These are phyloP conservation scores for Aspergillus oerlinghausenensis DNA, from an alignment of 2,329 filamentous ascomycete species.

Conservation along the genomic window DNA sequence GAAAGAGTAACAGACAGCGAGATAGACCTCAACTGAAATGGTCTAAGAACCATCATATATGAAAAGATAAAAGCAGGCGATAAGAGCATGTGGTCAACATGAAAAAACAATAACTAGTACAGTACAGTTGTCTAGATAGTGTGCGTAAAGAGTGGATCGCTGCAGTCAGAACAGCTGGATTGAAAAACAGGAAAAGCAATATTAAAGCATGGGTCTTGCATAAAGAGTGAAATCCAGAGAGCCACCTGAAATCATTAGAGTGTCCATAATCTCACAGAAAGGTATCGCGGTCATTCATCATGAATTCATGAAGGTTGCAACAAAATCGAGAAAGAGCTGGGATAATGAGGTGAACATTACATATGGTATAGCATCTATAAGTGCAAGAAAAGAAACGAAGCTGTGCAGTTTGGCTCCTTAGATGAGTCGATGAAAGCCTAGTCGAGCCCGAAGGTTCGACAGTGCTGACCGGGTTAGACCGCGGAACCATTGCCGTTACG, in stretches of 20 bases:
- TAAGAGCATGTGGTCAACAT: neutral
- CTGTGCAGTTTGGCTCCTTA: neutral
- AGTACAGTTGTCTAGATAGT: neutral
- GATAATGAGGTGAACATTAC: neutral
- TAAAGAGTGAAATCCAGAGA: neutral
- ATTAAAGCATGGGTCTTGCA: neutral
- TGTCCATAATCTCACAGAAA: neutral
- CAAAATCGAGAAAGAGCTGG: neutral
- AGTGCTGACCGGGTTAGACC: neutral
- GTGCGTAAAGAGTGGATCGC: neutral
- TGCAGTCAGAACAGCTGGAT: neutral
- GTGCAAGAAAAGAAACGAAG: neutral
- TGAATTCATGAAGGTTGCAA: neutral
- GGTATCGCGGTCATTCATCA: slow-evolving; percentile 4
- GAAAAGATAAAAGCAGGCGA: too few species aligned
- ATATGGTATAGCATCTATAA: neutral
- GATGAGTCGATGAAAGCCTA: neutral
- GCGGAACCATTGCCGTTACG: slow-evolving; percentile 10
- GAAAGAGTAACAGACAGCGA: neutral
- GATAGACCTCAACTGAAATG: neutral
- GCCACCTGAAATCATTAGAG: neutral
- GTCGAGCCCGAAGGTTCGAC: neutral
- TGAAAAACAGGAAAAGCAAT: neutral
- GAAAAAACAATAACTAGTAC: neutral
- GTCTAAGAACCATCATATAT: neutral